These are phyloP conservation scores for Domatiomyces globalis DNA, from an alignment of 2,329 filamentous ascomycete genomes.

Conservation along the genomic window DNA sequence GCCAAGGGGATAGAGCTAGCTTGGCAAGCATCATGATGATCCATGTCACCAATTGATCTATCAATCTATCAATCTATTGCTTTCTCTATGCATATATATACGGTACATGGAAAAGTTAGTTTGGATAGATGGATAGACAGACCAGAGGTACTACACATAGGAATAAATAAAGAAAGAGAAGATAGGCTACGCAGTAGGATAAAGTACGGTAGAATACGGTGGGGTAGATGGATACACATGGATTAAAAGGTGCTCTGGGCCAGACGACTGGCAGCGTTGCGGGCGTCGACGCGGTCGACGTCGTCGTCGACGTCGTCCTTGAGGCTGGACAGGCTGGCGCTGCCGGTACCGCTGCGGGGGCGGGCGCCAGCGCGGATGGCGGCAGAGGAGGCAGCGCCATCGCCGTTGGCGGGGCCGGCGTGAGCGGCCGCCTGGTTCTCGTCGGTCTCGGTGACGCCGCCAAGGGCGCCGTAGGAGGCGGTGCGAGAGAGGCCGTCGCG, in stretches of 20 bases:
- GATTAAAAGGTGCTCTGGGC: constrained; percentile 78
- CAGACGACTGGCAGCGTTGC: constrained; percentile 85
- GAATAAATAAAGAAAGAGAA: not conserved
- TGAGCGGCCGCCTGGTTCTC: constrained; percentile 47
- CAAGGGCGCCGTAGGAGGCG: constrained; percentile 43
- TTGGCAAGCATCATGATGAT: too few species aligned
- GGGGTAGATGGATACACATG: not conserved
- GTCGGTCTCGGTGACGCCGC: constrained; percentile 49
- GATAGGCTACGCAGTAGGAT: not conserved
- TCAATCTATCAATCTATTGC: too few species aligned
- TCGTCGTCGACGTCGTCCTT: constrained; percentile 64
- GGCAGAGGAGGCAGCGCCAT: constrained; percentile 2
- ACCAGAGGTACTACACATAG: too few species aligned
- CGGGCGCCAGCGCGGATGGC: constrained; percentile 18
- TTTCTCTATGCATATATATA: too few species aligned
- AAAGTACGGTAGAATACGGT: not conserved
- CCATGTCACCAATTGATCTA: too few species aligned
- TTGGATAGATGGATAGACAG: too few species aligned
- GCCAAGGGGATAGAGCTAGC: too few species aligned
- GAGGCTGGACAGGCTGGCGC: constrained; percentile 44
- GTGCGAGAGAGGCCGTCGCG: constrained; percentile 63
- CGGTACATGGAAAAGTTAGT: too few species aligned
- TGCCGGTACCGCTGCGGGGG: constrained; percentile 22
- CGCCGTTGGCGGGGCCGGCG: constrained; percentile 37
- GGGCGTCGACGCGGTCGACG: constrained; percentile 84